Conservation (phyloP, 108 stramenopile genomes). For the Nitzschia sp. region DNA sequence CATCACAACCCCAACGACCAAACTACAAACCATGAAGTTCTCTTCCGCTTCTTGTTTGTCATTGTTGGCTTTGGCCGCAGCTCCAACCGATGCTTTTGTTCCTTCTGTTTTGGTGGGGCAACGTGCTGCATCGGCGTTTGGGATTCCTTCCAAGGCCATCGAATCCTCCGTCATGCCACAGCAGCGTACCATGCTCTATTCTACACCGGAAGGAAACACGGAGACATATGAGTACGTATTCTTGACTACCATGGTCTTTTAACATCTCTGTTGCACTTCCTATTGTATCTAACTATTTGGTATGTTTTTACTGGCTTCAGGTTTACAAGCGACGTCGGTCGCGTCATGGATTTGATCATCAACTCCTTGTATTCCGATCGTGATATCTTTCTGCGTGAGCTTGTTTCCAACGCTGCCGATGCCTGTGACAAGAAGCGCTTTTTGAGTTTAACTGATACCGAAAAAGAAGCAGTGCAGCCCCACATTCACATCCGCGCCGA, state of each 20-base stretch:
- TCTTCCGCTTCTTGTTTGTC: conserved; percentile 45
- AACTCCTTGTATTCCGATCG: conserved; percentile 93
- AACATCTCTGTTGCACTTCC: no score
- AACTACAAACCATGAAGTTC: conserved; percentile 53
- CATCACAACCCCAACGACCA: neutral
- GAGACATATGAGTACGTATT: conserved; percentile 68
- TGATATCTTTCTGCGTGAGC: conserved; percentile 80
- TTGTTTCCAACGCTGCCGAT: conserved; percentile 92
- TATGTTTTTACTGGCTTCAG: conserved; percentile 16
- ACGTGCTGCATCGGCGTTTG: conserved; percentile 1
- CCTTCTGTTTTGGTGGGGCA: conserved; percentile 16
- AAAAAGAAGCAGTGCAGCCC: conserved; percentile 13
- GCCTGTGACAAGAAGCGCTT: conserved; percentile 99
- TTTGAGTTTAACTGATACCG: conserved; percentile 65
- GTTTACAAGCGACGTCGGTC: conserved; percentile 84
- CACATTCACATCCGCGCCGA: conserved; percentile 77
- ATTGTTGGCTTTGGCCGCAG: conserved; percentile 28
- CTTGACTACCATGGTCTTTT: no score
- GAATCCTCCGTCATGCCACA: no score
- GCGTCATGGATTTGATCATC: conserved; percentile 99
- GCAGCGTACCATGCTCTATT: neutral
- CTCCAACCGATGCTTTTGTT: conserved; percentile 19
- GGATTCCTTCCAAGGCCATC: neutral
- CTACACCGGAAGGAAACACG: conserved; percentile 8
- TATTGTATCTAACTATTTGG: no score